A percentile compares a stretch with the other conserved stretches of the same genome.
phyloP scores from a whole-genome alignment of 345 rosid genomes.

The Hibiscus trionum region DNA sequence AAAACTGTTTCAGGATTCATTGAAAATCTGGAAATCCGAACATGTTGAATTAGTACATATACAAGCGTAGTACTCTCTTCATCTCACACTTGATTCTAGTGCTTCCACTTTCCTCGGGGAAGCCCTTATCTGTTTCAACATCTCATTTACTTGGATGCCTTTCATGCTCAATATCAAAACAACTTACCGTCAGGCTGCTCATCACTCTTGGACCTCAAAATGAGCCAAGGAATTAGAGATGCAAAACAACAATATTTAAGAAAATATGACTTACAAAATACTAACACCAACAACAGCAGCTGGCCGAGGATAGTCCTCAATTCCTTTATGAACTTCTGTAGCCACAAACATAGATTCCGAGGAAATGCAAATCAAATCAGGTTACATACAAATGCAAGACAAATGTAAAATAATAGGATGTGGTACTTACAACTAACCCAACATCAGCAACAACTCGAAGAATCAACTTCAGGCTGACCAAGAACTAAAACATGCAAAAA shows the following conservation, averaged over 20 bases:
- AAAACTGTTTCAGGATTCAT: background rate
- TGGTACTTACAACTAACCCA: conserved; percentile 54
- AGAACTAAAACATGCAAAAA: conserved; percentile 42
- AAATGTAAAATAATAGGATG: conserved; percentile 1
- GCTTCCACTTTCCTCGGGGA: conserved; percentile 35
- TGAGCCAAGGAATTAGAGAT: too few relatives aligned
- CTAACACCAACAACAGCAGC: conserved; percentile 54
- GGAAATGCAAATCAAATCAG: background rate
- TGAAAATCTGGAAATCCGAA: background rate
- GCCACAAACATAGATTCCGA: too few relatives aligned
- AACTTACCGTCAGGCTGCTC: conserved; percentile 1
- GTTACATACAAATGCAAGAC: background rate
- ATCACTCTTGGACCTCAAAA: background rate
- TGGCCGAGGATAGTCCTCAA: conserved; percentile 31
- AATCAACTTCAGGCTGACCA: conserved; percentile 71
- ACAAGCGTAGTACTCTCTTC: conserved; percentile 9
- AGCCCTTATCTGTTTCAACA: conserved; percentile 56
- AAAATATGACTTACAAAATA: too few relatives aligned
- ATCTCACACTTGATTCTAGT: conserved; percentile 15
- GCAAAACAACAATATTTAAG: background rate
- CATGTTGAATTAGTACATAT: background rate
- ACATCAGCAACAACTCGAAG: conserved; percentile 77
- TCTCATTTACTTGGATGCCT: conserved; percentile 32
- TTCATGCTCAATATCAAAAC: conserved; percentile 7
- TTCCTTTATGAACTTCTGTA: too few relatives aligned